Conservation (phyloP, 75 land plant species). For the Pseudotsuga menziesii region DNA sequence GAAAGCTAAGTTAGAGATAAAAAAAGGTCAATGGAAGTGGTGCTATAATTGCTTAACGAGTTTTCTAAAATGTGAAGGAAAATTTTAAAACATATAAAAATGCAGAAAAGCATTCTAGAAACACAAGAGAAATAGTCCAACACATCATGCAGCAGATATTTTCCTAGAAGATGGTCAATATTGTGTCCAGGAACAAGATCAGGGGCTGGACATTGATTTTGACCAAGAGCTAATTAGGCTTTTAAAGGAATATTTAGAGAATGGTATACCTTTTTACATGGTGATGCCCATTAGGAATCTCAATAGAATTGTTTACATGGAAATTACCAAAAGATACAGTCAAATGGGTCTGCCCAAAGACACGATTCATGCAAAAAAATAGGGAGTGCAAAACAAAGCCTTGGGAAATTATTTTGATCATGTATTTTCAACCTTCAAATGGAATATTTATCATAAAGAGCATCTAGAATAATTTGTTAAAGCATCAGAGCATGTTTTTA, state of each 20-base stretch:
- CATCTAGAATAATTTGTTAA: no score
- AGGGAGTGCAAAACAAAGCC: conserved; percentile 97
- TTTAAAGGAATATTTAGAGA: conserved; percentile 69
- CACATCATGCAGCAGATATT: conserved; percentile 85
- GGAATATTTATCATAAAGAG: no score
- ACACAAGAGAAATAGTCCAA: no score
- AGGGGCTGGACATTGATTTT: conserved; percentile 84
- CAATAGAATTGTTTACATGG: conserved; percentile 95
- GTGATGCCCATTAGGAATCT: conserved; percentile 75
- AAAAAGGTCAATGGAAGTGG: no score
- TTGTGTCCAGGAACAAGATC: conserved; percentile 92
- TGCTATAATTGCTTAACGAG: no score
- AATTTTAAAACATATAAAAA: no score
- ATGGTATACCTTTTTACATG: conserved; percentile 66
- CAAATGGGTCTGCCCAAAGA: conserved; percentile 71
- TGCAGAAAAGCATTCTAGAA: no score
- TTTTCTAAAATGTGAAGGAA: no score
- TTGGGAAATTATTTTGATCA: conserved; percentile 91
- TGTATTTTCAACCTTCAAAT: no score
- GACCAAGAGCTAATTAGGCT: conserved; percentile 69
- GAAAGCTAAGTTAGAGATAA: no score
- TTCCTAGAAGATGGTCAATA: conserved; percentile 94
- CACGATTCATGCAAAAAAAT: conserved; percentile 73
- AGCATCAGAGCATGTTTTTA: no score
- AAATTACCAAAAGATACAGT: conserved; percentile 86